Base-by-base conservation (phyloP, 495 filamentous ascomycete species). In the Penicillium odoratum region DNA sequence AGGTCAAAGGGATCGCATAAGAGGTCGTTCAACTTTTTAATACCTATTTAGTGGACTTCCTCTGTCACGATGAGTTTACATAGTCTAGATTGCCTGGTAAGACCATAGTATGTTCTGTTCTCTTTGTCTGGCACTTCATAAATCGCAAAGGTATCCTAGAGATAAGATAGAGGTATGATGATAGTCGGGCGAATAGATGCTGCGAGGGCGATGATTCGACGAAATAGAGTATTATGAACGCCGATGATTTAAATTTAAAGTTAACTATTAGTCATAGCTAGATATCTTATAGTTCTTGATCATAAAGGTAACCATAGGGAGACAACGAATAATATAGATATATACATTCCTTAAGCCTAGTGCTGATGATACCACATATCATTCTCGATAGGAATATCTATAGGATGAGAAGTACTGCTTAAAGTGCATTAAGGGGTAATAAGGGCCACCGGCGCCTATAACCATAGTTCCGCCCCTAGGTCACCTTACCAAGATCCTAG, bases 41-140 rank as follows among this genome's bases (percentile, higher is more conserved):
- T 13, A 13, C 34, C 34, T 10, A 38, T 38, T 38, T 38, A 7
- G 34, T 38, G 34, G 34, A 38, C 8, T 5, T 38, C 34, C 5
- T 36, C 49, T 51, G n/a, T 36, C 31, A 38, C 30, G 31, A 10
- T 40, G 49, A 51, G 49, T 51, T 51, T 51, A n/a, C 31, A 51
- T 25, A 6, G 33, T 21, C 5, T 36, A 5, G 33, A n/a, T 51
- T 21, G 6, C 49, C 15, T 51, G 31, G 49, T 51, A 1, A 51
- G 49, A 26, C 49, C 49, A 51, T 31, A 51, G 31, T 26, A 51
- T 18, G 31, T 38, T 26, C 45, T 48, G 7, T 48, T 13, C 5
- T 2, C 45, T 29, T 48, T 48, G 25, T 15, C 25, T 3, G 25
- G 45, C 9, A 15, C 45, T 7, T 26, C 45, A 48, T 21, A 48